Base-by-base conservation (phyloP, 768 basidiomycete species). In the Sarcodon sp. region DNA sequence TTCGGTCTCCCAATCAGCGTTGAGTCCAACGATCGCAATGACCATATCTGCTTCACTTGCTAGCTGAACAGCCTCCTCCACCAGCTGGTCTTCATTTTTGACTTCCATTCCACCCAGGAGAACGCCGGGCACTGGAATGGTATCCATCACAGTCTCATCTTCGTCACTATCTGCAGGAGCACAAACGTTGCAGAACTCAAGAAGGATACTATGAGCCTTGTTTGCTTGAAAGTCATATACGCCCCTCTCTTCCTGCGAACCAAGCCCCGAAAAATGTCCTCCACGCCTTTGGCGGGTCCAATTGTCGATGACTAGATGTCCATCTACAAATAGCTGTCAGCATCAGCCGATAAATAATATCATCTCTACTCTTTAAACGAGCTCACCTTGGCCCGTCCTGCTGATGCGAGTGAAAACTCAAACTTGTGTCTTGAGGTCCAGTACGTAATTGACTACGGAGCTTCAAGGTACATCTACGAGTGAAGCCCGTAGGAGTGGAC, bases 1-100 rank as follows among this genome's bases (percentile, higher is more conserved):
- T 54, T 86, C 85, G 1, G 80, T 76, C 61, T 91, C 89, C 81
- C 84, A 89, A 56, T 89, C 87, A 0, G 72, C 72, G 56, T 86
- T 89, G 47, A 88, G 66, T 1, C 88, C 88, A 33, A 90, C 79
- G 36, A 91, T 68, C 4, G 83, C 83, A 50, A 88, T 73, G 36
- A 78, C 83, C 0, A 69, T 76, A 54, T 90, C 87, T 1, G 84
- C 83, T 27, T 79, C 77, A 55, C 72, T 69, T 1, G 87, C 85
- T 7, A 84, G 56, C 48, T 71, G 54, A 38, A 87, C 77, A 6
- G 87, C 87, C 47, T 69, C 67, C 7, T 67, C 70, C 58, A 89
- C 69, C 32, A 75, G 69, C 16, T 68, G 66, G 47, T 85, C 78
- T 0, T 73, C 61, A 55, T 79, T 72, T 43, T 72, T 61, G 8